phyloP scores from a whole-genome alignment of 805 yeast genomes.

The Clavispora carvajalis region DNA sequence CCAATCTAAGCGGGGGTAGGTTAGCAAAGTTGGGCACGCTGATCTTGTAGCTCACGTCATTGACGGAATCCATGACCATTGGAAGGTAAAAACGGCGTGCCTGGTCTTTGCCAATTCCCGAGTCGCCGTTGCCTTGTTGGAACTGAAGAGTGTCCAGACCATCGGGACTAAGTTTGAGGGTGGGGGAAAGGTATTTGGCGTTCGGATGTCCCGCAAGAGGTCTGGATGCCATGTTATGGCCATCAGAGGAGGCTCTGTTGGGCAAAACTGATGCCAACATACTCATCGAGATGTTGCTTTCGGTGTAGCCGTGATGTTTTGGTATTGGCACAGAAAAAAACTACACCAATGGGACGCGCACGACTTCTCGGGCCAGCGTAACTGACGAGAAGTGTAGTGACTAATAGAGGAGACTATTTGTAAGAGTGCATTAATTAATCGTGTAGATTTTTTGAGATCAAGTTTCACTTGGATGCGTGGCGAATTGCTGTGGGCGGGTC shows the following conservation, averaged over 20 bases:
- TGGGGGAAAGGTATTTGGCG: conserved; percentile 26
- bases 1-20: conserved; percentile 51
- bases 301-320: conserved; percentile 1
- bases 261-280: conserved; percentile 17
- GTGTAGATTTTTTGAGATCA: too few species aligned
- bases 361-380: too few species aligned
- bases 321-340: conserved; percentile 1
- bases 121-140: conserved; percentile 21
- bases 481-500: too few species aligned
- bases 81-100: conserved; percentile 29
- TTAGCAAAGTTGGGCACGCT: conserved; percentile 46
- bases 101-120: conserved; percentile 20
- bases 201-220: conserved; percentile 1
- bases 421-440: too few species aligned
- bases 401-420: too few species aligned
- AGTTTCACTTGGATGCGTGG: too few species aligned
- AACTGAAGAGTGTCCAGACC: conserved; percentile 24
- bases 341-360: not conserved
- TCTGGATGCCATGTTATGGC: conserved; percentile 1
- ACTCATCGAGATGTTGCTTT: conserved; percentile 11
- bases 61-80: conserved; percentile 27
- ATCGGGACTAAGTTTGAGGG: conserved; percentile 24
- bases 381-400: too few species aligned
- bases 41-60: conserved; percentile 39
- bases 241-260: conserved; percentile 4